phyloP scores from a whole-genome alignment of 345 rosid genomes.

The Isatis tinctoria region DNA sequence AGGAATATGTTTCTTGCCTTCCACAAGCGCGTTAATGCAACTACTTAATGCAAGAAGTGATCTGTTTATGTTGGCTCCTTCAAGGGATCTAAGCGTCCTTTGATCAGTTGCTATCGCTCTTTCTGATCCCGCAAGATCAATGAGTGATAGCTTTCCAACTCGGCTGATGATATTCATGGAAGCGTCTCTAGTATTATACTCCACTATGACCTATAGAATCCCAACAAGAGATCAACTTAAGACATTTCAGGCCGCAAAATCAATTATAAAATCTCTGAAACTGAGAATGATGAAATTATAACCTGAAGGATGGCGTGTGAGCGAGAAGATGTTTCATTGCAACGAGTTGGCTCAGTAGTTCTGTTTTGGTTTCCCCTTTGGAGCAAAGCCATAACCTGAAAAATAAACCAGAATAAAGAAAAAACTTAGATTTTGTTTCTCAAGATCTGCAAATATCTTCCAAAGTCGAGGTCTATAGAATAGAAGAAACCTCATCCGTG shows the following conservation, averaged over 20 bases:
- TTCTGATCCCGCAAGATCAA: constrained; percentile 99
- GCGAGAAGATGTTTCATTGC: constrained; percentile 91
- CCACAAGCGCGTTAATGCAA: constrained; percentile 94
- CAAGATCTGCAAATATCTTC: neutral
- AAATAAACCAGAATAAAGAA: constrained; percentile 2
- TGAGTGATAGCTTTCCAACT: constrained; percentile 82
- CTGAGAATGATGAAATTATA: neutral
- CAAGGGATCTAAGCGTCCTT: constrained; percentile 81
- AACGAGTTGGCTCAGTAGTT: constrained; percentile 93
- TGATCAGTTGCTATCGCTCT: constrained; percentile 95
- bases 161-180: constrained; percentile 57
- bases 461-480: neutral
- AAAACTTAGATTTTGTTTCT: neutral
- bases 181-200: constrained; percentile 64
- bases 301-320: constrained; percentile 99
- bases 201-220: constrained; percentile 60
- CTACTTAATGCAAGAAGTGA: constrained; percentile 94
- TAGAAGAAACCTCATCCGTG: constrained; percentile 68
- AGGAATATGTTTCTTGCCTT: constrained; percentile 94
- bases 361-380: constrained; percentile 90
- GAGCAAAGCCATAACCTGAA: constrained; percentile 88
- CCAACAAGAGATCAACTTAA: constrained; percentile 6
- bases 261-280: neutral
- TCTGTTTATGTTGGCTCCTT: constrained; percentile 92
- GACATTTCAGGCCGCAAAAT: neutral